Conservation (phyloP, 345 rosid genomes). For the Rhodamnia argentea region DNA sequence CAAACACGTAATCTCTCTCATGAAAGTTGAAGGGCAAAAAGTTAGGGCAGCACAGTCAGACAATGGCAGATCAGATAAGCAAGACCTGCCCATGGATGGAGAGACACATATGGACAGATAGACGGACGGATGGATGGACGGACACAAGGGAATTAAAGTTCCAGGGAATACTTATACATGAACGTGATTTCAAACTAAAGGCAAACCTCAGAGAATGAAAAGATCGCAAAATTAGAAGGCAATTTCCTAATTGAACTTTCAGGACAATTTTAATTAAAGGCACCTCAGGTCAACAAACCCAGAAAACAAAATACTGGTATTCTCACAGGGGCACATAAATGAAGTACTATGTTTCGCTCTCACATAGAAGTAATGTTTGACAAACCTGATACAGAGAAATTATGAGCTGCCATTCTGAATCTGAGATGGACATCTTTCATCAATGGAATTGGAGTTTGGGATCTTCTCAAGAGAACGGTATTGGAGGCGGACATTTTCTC, state of each 20-base stretch:
- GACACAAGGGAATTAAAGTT: not conserved
- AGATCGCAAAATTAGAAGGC: not conserved
- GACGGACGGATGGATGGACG: not conserved
- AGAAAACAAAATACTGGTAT: not conserved
- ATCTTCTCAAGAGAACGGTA: slow-evolving; percentile 84
- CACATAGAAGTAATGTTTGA: not conserved
- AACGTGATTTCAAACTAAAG: not conserved
- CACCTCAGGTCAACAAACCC: not conserved
- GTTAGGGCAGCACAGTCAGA: not conserved
- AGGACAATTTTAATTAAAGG: not conserved
- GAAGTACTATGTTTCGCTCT: not conserved
- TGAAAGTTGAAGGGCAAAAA: not conserved
- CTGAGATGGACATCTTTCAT: slow-evolving; percentile 37
- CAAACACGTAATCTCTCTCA: not conserved
- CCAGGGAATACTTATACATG: not conserved
- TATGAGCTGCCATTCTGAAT: slow-evolving; percentile 47
- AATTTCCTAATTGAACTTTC: not conserved
- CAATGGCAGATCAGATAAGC: not conserved
- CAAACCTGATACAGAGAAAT: not conserved
- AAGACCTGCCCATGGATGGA: not conserved
- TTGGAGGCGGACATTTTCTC: slow-evolving; percentile 85
- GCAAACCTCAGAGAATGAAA: not conserved
- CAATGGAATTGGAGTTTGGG: slow-evolving; percentile 19
- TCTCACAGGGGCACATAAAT: not conserved
- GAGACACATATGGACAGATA: not conserved